Evolutionary conservation across 1,284 basidiomycete genomes (phyloP), one percentile per base, ranked within the genome.

Genomic region (Gomphus bonarii): DNA sequence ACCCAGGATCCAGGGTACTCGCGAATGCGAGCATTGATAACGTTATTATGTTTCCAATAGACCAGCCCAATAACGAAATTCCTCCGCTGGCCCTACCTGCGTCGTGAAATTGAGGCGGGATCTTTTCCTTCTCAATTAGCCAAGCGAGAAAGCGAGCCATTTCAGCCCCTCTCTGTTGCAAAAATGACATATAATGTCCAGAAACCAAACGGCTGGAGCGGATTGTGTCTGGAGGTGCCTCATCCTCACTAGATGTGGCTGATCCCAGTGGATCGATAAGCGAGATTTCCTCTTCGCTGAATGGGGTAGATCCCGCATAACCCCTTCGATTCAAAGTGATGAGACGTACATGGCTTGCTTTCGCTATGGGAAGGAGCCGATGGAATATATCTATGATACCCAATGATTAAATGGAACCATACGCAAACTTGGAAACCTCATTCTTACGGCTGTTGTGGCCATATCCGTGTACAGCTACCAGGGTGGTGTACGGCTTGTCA

Each of bases 1-100:
- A 16, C n/a, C 56, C 56, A 20, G 56, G 56, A 38, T 58, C 56
- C 31, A 65, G 51, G 16, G 58, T 47, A 16, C 63, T 61, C 9
- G 61, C 62, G 53, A 64, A 57, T 7, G 68, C 66, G 16, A 69
- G 57, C 20, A 68, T 43, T 28, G 55, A 62, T 55, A 61, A 52
- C 12, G 57, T 55, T 3, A 53, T 62, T 47, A 47, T 56, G 54
- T 59, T 67, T 33, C 60, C 63, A 52, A 61, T 63, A 40, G 68
- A 70, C 67, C 67, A 69, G 3, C 63, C 62, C 0, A 69, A 40
- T 10, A 70, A 51, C 11, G 63, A 63, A 10, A 70, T 57, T 0
- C 66, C 68, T 14, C 67, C 68, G 4, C 49, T 54, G 1, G 55
- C 59, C 46, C 55, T 57, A 28, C 42, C 25, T 31, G 16, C 18